These are phyloP conservation scores for Lecanicillium sp. DNA, from an alignment of 2,329 filamentous ascomycete species.

Conservation along the genomic window DNA sequence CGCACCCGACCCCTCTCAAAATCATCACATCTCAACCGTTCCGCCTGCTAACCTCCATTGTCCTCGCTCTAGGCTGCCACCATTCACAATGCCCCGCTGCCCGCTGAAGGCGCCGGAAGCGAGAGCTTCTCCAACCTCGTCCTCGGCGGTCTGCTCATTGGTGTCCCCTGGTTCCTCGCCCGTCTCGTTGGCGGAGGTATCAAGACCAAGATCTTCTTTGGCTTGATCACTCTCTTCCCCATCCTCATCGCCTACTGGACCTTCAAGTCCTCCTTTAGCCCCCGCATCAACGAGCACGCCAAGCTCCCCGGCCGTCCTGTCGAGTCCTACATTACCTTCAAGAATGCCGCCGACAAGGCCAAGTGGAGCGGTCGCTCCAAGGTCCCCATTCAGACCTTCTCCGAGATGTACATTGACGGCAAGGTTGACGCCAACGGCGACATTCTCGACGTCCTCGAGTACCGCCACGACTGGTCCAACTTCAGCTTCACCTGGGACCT, in stretches of 20 bases:
- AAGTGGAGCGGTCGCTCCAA: slow-evolving; percentile 74
- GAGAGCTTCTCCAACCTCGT: slow-evolving; percentile 82
- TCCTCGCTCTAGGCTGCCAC: slow-evolving; percentile 39
- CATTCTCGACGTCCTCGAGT: slow-evolving; percentile 80
- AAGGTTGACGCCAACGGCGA: slow-evolving; percentile 96
- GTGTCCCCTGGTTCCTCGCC: slow-evolving; percentile 72
- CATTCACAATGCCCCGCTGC: slow-evolving; percentile 91
- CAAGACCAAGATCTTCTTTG: slow-evolving; percentile 85
- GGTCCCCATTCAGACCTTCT: slow-evolving; percentile 88
- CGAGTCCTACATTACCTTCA: slow-evolving; percentile 85
- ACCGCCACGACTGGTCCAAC: slow-evolving; percentile 94
- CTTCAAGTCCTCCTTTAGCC: slow-evolving; percentile 70
- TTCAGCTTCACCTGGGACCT: slow-evolving; percentile 84
- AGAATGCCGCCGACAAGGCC: slow-evolving; percentile 51
- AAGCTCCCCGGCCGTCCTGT: slow-evolving; percentile 78
- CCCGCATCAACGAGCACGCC: slow-evolving; percentile 89
- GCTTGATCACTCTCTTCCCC: slow-evolving; percentile 69
- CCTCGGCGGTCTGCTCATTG: slow-evolving; percentile 62
- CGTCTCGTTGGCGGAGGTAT: slow-evolving; percentile 83
- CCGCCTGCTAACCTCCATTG: neutral
- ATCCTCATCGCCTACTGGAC: slow-evolving; percentile 81
- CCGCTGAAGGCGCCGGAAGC: slow-evolving; percentile 77
- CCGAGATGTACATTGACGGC: slow-evolving; percentile 96
- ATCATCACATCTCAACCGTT: neutral
- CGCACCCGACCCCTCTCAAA: neutral